Base-by-base conservation (phyloP, 306 rosid species). In the Lagenaria siceraria region DNA sequence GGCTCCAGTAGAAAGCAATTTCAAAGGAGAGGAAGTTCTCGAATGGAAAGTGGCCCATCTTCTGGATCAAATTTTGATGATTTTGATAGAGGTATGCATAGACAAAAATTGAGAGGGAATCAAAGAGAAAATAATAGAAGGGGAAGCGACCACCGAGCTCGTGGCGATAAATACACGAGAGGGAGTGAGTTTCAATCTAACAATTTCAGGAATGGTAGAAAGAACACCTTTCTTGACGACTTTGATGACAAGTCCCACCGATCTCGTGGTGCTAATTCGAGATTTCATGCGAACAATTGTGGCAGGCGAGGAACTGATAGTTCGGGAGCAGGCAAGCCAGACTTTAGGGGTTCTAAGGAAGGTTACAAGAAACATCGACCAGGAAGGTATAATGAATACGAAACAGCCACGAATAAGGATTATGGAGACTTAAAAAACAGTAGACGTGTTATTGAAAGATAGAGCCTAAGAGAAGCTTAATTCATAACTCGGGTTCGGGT, bases 401-500 rank as follows among this genome's bases (percentile, higher is more conserved):
- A 81, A 54, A 64, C 61, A 82, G 86, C 79, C 78, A 82, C 35
- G 77, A 88, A 78, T 59, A 46, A 76, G 31, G 90, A 80, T 74
- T 68, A 17, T 74, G 87, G 83, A 25, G 89, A 83, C 19, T 95
- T 86, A 64, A 87, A 38, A 85, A 95, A 95, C 85, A 89, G 91
- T 40, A 82, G 93, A 80, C 93, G 97, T 12, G 92, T 90, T 53
- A 87, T 95, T 74, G 92, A 90, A 85, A 87, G 98, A 83, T 92
- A 87, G 89, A 76, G 43, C 25, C 22, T 40, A 43, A 21, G 0
- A 0, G 25, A 70, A 24, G 56, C 56, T 13, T 69, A n/a, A 33
- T 18, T 63, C 71, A 35, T 35, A 35, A 35, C 8, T 31, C 8
- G 46, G 46, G 70, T 64, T 65, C 8, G 48, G 48, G 25, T 19